Percentiles rank a stretch among this genome's conserved stretches.
Evolutionary conservation across 345 rosid species (phyloP).

Genomic region (Syzygium oleosum): DNA sequence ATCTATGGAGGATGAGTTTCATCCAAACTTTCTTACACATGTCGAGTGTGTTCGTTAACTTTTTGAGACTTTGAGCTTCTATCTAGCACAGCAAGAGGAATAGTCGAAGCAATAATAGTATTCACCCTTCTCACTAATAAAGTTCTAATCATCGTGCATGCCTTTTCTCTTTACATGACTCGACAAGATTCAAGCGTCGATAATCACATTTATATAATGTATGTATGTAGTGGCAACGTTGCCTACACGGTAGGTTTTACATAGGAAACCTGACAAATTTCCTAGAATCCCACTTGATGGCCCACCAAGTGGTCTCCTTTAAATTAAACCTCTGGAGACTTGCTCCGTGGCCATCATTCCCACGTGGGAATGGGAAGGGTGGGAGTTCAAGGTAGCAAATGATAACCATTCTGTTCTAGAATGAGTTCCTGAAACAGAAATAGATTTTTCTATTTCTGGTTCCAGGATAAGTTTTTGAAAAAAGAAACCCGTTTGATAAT

Average conservation of each 20-base stretch:
- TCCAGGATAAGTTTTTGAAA: too few species aligned
- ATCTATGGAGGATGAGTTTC: neutral
- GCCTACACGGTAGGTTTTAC: too few species aligned
- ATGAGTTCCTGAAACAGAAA: too few species aligned
- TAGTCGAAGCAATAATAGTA: neutral
- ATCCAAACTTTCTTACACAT: neutral
- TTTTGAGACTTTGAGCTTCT: neutral
- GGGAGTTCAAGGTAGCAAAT: too few species aligned
- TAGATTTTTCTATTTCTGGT: too few species aligned
- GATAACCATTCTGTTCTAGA: too few species aligned
- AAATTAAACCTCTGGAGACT: too few species aligned
- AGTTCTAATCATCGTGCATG: neutral
- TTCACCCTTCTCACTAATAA: neutral
- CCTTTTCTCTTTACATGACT: neutral
- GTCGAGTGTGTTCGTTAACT: neutral
- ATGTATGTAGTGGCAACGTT: neutral
- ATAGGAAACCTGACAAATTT: neutral
- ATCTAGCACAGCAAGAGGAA: neutral
- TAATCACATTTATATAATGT: fast-evolving
- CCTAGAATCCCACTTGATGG: too few species aligned
- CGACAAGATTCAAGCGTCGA: neutral
- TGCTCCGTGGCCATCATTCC: too few species aligned
- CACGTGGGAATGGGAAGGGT: too few species aligned
- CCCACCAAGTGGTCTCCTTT: too few species aligned
- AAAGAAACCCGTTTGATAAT: too few species aligned